These are phyloP conservation scores for Punica granatum DNA, from an alignment of 345 rosid genomes.

Conservation along the genomic window DNA sequence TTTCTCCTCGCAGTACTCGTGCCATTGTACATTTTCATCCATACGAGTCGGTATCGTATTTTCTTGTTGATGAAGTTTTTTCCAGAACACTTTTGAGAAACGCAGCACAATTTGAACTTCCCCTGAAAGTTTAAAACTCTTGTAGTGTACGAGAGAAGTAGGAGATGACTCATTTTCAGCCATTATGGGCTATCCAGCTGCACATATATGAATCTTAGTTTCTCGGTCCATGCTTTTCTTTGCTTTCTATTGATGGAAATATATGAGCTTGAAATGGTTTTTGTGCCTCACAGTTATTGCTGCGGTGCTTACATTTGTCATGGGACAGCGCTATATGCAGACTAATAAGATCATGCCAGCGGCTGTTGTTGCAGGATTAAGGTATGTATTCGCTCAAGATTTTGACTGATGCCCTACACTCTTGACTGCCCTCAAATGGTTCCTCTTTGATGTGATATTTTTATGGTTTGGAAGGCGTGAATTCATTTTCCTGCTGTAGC, in stretches of 20 bases:
- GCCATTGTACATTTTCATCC: no score
- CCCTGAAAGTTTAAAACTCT: no score
- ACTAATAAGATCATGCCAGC: slow-evolving; percentile 96
- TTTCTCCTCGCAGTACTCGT: no score
- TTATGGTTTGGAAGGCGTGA: background rate
- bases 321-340: slow-evolving; percentile 82
- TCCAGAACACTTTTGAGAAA: no score
- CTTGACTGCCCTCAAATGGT: background rate
- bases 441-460: background rate
- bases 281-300: slow-evolving; percentile 46
- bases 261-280: background rate
- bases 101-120: no score
- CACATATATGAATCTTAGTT: background rate
- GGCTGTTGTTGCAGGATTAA: slow-evolving; percentile 77
- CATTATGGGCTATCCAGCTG: no score
- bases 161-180: no score
- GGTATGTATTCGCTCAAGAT: slow-evolving; percentile 51
- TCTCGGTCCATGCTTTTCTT: background rate
- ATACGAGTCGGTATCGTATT: no score
- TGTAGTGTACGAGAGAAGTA: no score
- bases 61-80: no score
- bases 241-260: background rate
- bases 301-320: slow-evolving; percentile 55
- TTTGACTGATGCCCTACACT: slow-evolving; percentile 43
- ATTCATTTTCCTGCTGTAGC: background rate